Conservation (phyloP, 2,329 filamentous ascomycete genomes). For the Pseudohalonectria lignicola region DNA sequence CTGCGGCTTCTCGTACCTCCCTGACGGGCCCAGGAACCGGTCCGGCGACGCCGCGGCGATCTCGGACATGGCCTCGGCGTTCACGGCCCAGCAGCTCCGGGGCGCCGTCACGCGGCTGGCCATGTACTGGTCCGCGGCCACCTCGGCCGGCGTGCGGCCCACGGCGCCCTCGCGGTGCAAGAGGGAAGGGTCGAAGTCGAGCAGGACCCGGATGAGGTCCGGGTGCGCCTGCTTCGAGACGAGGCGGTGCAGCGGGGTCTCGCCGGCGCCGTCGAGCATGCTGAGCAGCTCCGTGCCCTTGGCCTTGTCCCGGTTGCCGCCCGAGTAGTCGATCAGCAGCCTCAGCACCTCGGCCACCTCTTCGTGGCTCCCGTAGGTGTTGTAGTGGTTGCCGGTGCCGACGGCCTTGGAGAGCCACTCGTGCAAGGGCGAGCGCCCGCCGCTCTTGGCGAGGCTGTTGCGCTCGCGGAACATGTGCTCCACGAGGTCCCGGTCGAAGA, state of each 20-base stretch:
- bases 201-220: constrained; percentile 28
- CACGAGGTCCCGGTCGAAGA: constrained; percentile 48
- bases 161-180: constrained; percentile 65
- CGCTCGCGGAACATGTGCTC: constrained; percentile 48
- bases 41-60: neutral
- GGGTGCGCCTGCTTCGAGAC: constrained; percentile 24
- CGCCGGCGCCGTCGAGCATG: constrained; percentile 52
- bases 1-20: neutral
- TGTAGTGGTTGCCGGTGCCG: neutral
- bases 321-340: constrained; percentile 39
- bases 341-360: constrained; percentile 30
- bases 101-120: constrained; percentile 21
- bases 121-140: constrained; percentile 46
- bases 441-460: constrained; percentile 30
- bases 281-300: constrained; percentile 38
- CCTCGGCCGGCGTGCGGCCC: constrained; percentile 61
- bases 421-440: constrained; percentile 54
- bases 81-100: neutral
- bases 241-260: constrained; percentile 52
- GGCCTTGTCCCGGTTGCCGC: constrained; percentile 28
- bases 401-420: constrained; percentile 32
- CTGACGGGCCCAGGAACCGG: neutral
- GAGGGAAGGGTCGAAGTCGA: constrained; percentile 46
- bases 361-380: constrained; percentile 13
- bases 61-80: neutral